Percentiles rank a stretch among this genome's conserved stretches.
phyloP scores from a whole-genome alignment of 148 eudicot genomes.

The Cornus kousa region DNA sequence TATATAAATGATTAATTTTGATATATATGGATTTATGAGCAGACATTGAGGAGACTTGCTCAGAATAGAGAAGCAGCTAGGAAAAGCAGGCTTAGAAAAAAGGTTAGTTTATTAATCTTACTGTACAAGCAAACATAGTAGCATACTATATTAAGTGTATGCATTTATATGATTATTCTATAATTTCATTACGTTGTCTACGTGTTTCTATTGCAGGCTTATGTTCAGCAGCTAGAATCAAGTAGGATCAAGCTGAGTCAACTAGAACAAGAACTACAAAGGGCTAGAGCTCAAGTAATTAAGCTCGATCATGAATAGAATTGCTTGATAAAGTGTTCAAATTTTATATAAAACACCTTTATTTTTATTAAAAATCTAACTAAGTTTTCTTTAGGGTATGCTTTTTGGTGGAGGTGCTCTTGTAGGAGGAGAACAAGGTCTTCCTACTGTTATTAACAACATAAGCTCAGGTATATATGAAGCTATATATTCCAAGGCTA shows the following conservation, averaged over 20 bases:
- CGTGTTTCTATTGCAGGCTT: constrained; percentile 56
- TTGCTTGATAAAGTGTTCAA: too few species aligned
- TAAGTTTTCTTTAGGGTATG: constrained; percentile 44
- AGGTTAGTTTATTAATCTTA: constrained; percentile 43
- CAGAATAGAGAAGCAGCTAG: constrained; percentile 99
- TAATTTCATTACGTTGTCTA: not conserved
- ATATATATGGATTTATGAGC: constrained; percentile 26
- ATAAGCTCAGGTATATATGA: constrained; percentile 73
- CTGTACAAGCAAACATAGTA: not conserved
- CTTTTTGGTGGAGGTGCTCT: constrained; percentile 60
- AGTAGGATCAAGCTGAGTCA: constrained; percentile 91
- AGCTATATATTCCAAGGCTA: not conserved
- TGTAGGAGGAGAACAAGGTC: constrained; percentile 59
- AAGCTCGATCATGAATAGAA: too few species aligned
- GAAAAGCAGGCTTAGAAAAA: constrained; percentile 98
- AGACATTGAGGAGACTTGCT: constrained; percentile 97
- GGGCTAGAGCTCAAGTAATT: constrained; percentile 86
- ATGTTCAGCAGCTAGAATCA: constrained; percentile 95
- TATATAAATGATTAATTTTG: constrained; percentile 1
- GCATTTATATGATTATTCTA: not conserved
- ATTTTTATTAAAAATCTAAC: not conserved
- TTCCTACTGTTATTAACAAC: constrained; percentile 56
- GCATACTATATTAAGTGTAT: too few species aligned
- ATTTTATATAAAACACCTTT: not conserved
- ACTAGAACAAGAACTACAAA: constrained; percentile 84